These are phyloP conservation scores for Nymphaea colorata DNA, from an alignment of 164 flowering plant genomes.

Conservation along the genomic window DNA sequence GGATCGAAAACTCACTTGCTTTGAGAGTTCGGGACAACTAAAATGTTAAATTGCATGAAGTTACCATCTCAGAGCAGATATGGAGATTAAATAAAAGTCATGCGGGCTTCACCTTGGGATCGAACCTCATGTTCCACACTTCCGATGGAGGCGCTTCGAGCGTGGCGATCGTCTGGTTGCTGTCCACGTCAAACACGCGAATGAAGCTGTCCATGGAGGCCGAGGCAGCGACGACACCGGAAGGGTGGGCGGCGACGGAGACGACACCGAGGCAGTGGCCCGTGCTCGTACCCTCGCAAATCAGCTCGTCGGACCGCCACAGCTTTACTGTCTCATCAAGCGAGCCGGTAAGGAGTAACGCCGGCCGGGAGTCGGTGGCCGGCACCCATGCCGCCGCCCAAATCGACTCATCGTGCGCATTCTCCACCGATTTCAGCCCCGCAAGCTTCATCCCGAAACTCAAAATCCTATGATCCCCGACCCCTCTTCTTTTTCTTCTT, in stretches of 20 bases:
- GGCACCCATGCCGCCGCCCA: constrained; percentile 96
- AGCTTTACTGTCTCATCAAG: constrained; percentile 88
- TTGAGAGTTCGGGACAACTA: no score
- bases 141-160: constrained; percentile 96
- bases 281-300: constrained; percentile 49
- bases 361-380: constrained; percentile 44
- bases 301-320: constrained; percentile 69
- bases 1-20: no score
- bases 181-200: constrained; percentile 81
- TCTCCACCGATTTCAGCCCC: constrained; percentile 54
- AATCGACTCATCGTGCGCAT: constrained; percentile 86
- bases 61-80: background rate
- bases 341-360: constrained; percentile 74
- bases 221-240: constrained; percentile 84
- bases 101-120: constrained; percentile 51
- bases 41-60: no score
- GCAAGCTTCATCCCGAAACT: constrained; percentile 58
- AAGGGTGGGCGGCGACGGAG: constrained; percentile 89
- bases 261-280: constrained; percentile 96
- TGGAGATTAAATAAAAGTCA: background rate
- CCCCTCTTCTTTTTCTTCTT: background rate
- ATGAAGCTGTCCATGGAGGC: constrained; percentile 91
- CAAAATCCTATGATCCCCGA: background rate
- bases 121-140: constrained; percentile 92
- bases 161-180: constrained; percentile 76